Conservation (phyloP, 1,139 yeast species). For the Pichia sp. region DNA sequence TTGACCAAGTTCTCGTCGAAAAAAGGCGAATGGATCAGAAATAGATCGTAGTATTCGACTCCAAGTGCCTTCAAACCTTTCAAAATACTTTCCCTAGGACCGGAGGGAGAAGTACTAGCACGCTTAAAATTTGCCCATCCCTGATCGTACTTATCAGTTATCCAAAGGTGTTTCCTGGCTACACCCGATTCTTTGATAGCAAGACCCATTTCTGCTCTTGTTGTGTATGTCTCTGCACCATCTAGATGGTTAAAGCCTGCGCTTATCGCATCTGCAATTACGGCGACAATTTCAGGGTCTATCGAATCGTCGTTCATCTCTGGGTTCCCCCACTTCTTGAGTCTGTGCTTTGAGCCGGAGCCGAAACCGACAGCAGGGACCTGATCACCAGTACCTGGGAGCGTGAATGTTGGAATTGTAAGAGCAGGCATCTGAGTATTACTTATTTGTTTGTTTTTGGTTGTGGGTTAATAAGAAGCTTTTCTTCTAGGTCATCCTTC, state of each 20-base stretch:
- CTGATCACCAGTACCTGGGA: slow-evolving; percentile 30
- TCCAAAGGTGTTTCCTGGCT: slow-evolving; percentile 47
- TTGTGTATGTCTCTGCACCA: slow-evolving; percentile 57
- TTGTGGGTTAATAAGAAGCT: background rate
- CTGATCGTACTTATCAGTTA: slow-evolving; percentile 51
- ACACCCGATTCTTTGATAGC: slow-evolving; percentile 43
- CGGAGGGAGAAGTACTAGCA: slow-evolving; percentile 24
- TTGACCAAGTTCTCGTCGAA: slow-evolving; percentile 36
- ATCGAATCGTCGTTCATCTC: slow-evolving; percentile 24
- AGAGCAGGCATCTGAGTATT: background rate
- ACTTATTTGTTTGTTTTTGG: background rate
- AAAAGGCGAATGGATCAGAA: slow-evolving; percentile 46
- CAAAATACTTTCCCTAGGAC: slow-evolving; percentile 34
- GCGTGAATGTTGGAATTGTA: slow-evolving; percentile 36
- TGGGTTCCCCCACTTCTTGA: slow-evolving; percentile 37
- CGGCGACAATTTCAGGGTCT: slow-evolving; percentile 39
- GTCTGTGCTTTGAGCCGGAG: slow-evolving; percentile 60
- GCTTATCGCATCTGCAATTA: slow-evolving; percentile 38
- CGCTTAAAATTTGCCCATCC: slow-evolving; percentile 31
- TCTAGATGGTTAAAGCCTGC: slow-evolving; percentile 50
- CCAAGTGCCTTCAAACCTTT: slow-evolving; percentile 36
- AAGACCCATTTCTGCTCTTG: slow-evolving; percentile 52
- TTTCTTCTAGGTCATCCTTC: background rate
- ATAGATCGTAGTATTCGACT: slow-evolving; percentile 46
- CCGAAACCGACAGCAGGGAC: slow-evolving; percentile 43